Percentiles rank a stretch among this genome's conserved stretches.
These are phyloP conservation scores for Stenogyne calaminthoides DNA, from an alignment of 305 asterid species.

Conservation along the genomic window DNA sequence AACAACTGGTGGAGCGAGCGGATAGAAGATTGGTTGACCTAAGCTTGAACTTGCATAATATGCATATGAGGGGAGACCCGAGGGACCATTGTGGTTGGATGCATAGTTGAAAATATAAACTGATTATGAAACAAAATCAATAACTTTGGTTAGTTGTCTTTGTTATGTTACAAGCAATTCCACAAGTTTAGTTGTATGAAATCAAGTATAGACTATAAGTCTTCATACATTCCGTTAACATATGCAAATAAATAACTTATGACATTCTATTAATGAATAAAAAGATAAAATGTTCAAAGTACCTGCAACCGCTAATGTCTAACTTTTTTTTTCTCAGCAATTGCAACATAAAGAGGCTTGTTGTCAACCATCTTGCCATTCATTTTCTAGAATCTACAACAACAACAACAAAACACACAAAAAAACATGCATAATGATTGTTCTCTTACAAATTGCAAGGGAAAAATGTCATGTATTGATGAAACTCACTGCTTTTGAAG, in stretches of 20 bases:
- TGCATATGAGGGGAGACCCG: conserved; percentile 84
- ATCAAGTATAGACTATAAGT: too few relatives aligned
- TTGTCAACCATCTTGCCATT: conserved; percentile 62
- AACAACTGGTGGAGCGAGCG: not conserved
- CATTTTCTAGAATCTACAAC: conserved; percentile 66
- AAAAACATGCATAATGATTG: not conserved
- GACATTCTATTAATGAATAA: too few relatives aligned
- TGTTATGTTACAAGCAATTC: too few relatives aligned
- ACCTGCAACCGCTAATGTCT: conserved; percentile 31
- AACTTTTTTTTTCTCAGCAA: conserved; percentile 73
- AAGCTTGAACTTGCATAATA: conserved; percentile 77
- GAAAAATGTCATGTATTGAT: conserved; percentile 20
- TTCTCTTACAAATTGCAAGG: not conserved
- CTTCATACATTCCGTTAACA: too few relatives aligned
- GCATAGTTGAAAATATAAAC: conserved; percentile 25
- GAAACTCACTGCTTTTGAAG: conserved; percentile 32
- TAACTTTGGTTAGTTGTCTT: not conserved
- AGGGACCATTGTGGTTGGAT: conserved; percentile 74
- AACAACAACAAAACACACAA: not conserved
- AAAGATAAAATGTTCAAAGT: too few relatives aligned
- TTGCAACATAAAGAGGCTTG: conserved; percentile 77
- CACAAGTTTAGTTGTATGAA: too few relatives aligned
- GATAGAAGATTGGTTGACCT: conserved; percentile 84
- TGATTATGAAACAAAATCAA: not conserved
- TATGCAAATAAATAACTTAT: too few relatives aligned